Evolutionary conservation across 148 eudicot species (phyloP).

Genomic region (Cornus suecica): DNA sequence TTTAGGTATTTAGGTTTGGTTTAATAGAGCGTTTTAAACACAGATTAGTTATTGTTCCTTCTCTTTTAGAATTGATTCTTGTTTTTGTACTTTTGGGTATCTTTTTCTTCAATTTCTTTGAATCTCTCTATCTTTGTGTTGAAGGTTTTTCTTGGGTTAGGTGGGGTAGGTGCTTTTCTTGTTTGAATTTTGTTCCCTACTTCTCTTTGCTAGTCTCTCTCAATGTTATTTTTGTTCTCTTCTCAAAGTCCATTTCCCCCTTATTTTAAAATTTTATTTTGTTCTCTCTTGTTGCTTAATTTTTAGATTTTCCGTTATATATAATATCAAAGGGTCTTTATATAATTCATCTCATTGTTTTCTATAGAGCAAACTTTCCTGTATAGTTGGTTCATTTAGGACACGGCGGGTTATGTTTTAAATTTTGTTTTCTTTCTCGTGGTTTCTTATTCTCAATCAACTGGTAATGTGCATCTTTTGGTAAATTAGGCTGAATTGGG

Average conservation of each 20-base stretch:
- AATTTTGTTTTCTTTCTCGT: neutral
- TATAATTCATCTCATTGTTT: no score
- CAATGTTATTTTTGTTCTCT: neutral
- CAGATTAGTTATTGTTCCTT: neutral
- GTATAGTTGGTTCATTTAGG: no score
- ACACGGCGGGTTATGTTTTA: no score
- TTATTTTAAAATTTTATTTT: neutral
- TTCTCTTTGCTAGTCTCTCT: neutral
- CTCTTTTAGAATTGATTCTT: neutral
- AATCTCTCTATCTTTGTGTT: neutral
- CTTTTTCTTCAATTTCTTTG: conserved; percentile 3
- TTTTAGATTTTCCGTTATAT: no score
- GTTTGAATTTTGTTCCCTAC: neutral
- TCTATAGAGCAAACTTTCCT: no score
- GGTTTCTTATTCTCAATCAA: neutral
- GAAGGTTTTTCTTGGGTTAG: conserved; percentile 9
- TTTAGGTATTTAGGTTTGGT: neutral
- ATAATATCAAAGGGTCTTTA: no score
- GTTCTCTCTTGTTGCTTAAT: neutral
- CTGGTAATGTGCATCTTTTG: neutral
- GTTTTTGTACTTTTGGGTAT: neutral
- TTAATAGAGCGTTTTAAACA: neutral
- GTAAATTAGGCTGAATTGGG: no score
- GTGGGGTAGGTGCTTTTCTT: conserved; percentile 12
- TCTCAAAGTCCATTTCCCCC: neutral